Evolutionary conservation across 2,329 filamentous ascomycete genomes (phyloP), one percentile per base, ranked within the genome.

Genomic region (Aureobasidium sp.): DNA sequence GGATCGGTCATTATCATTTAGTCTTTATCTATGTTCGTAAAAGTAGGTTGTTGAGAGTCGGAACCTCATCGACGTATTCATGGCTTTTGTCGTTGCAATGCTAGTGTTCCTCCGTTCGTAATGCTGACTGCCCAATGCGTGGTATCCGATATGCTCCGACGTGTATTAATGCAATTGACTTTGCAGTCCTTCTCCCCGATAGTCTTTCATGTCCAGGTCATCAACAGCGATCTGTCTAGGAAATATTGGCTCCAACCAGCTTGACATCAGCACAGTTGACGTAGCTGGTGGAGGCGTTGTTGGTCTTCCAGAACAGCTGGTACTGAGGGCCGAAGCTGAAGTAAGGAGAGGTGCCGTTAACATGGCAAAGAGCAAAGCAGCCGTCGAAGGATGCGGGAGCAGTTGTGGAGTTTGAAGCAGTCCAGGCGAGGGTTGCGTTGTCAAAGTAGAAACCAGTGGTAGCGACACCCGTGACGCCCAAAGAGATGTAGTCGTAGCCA

Each of bases 331-430:
- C 51, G 7, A 53, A 17, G 17, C 6, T 34, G 51, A 53, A 47
- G 51, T 53, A 53, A 10, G 51, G 51, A 12, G 51, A 27, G 8
- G 51, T 53, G 5, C 51, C 51, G 32, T 53, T 53, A 8, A 53
- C 51, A 4, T 39, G 40, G 34, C 51, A 53, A 5, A 53, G 24
- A 16, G 40, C 51, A 11, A 53, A 53, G 30, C 21, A n/a, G 17
- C 39, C 40, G n/a, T 45, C 32, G n/a, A 51, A 51, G n/a, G 22
- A 22, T 3, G 35, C 24, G 22, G 39, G 50, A 16, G 51, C 34
- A 11, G n/a, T 32, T 4, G 32, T 32, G 8, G 39, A 22, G 25
- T 34, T 39, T n/a, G 22, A 34, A 22, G 32, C 22, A 17, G 30
- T 30, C 30, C 29, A 47, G 16, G 17, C 32, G 10, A 53, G 29